Evolutionary conservation across 2,329 filamentous ascomycete genomes (phyloP).

Genomic region (Hypoxylon sp.): DNA sequence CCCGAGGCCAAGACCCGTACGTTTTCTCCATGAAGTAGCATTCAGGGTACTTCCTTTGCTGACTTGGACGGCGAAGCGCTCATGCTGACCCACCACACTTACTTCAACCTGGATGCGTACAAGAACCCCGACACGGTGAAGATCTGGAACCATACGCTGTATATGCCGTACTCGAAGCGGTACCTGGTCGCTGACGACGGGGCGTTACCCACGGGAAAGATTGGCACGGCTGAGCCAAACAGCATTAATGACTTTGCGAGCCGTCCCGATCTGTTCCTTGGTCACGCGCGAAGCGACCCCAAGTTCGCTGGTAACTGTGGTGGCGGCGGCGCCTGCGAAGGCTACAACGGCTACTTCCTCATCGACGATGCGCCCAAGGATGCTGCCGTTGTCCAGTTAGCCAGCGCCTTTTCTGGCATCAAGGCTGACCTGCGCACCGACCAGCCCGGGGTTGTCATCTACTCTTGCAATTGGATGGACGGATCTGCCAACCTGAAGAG

Average conservation of each 20-base stretch:
- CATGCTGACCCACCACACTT: conserved; percentile 76
- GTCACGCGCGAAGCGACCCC: conserved; percentile 70
- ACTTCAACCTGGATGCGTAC: conserved; percentile 79
- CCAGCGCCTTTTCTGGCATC: conserved; percentile 71
- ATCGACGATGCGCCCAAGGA: conserved; percentile 60
- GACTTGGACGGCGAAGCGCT: conserved; percentile 59
- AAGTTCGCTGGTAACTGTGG: conserved; percentile 74
- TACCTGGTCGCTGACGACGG: conserved; percentile 70
- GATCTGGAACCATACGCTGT: conserved; percentile 74
- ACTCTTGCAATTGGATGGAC: conserved; percentile 74
- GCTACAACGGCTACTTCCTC: conserved; percentile 76
- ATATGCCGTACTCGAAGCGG: conserved; percentile 73
- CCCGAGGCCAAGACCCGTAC: conserved; percentile 63
- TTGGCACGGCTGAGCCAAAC: conserved; percentile 68
- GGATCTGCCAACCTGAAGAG: conserved; percentile 68
- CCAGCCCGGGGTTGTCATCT: conserved; percentile 79
- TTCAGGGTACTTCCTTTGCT: conserved; percentile 28
- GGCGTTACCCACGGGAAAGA: conserved; percentile 72
- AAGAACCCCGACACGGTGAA: conserved; percentile 68
- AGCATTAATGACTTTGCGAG: conserved; percentile 79
- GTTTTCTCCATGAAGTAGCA: conserved; percentile 40
- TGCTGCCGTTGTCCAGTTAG: conserved; percentile 67
- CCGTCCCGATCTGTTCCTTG: conserved; percentile 70
- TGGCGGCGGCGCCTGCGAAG: conserved; percentile 74
- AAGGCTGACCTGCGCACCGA: conserved; percentile 78